Conservation (phyloP, 106 monocot species). For the Agapanthus africanus region DNA sequence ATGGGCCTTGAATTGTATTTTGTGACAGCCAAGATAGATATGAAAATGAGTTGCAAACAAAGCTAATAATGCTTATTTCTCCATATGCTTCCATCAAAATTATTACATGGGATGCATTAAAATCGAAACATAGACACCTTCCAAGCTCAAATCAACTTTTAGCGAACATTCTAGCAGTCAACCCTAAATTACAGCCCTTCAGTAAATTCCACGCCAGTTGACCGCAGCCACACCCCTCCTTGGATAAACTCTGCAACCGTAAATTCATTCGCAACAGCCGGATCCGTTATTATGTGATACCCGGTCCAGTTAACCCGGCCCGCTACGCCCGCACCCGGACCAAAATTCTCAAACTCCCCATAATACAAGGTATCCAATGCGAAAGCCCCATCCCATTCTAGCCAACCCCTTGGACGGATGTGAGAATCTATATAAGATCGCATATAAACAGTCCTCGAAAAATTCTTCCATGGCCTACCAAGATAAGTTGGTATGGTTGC, state of each 20-base stretch:
- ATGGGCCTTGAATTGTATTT: no score
- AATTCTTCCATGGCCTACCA: conserved; percentile 47
- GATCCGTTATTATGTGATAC: conserved; percentile 26
- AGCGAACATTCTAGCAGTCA: no score
- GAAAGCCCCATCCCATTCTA: conserved; percentile 25
- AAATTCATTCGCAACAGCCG: conserved; percentile 13
- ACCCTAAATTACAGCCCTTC: conserved; percentile 9
- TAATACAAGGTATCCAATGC: conserved; percentile 33
- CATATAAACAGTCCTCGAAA: conserved; percentile 39
- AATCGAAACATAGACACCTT: no score
- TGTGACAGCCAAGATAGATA: no score
- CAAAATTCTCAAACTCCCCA: conserved; percentile 27
- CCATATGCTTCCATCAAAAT: no score
- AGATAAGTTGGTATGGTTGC: conserved; percentile 15
- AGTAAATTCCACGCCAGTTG: conserved; percentile 19
- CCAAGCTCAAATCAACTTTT: no score
- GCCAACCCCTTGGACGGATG: conserved; percentile 24
- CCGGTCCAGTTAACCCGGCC: conserved; percentile 38
- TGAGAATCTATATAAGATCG: conserved; percentile 23
- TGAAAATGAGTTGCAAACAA: no score
- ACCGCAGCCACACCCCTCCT: conserved; percentile 23
- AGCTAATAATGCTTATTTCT: no score
- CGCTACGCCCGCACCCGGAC: conserved; percentile 24
- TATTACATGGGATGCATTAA: no score
- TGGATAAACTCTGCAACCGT: conserved; percentile 30